phyloP scores from a whole-genome alignment of 768 basidiomycete genomes.

The Chlorophyllum brunneum region DNA sequence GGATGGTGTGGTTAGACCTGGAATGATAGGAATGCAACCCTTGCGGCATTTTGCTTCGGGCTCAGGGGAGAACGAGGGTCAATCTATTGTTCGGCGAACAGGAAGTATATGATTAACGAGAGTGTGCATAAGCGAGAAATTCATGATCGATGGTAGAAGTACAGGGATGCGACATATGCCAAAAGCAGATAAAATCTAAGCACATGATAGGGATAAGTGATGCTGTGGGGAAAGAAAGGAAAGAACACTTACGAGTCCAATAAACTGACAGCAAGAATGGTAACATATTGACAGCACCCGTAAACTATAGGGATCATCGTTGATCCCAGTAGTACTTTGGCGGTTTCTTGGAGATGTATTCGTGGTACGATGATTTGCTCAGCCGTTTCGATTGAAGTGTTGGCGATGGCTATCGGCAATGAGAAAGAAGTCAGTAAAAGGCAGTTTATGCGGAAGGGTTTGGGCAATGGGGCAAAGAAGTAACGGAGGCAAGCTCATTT shows the following conservation, averaged over 20 bases:
- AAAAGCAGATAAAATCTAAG: neutral
- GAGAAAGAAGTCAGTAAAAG: neutral
- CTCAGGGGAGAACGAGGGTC: no score
- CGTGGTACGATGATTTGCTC: constrained; percentile 22
- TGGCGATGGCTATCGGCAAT: constrained; percentile 4
- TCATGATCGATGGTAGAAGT: constrained; percentile 5
- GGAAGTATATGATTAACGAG: neutral
- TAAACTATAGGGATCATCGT: constrained; percentile 6
- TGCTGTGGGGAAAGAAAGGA: no score
- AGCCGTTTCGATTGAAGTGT: constrained; percentile 12
- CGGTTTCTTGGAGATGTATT: constrained; percentile 24
- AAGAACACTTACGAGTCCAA: neutral
- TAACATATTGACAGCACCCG: no score
- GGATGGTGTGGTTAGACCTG: no score
- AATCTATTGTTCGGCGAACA: neutral
- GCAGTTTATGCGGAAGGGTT: neutral
- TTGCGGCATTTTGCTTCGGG: no score
- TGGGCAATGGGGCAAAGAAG: no score
- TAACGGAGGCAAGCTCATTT: no score
- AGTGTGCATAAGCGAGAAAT: neutral
- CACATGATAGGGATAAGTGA: neutral
- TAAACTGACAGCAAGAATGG: neutral
- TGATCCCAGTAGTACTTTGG: constrained; percentile 30
- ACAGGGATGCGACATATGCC: constrained; percentile 3
- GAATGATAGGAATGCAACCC: no score